Conservation (phyloP, 805 yeast genomes). For the Candida lessepsii region DNA sequence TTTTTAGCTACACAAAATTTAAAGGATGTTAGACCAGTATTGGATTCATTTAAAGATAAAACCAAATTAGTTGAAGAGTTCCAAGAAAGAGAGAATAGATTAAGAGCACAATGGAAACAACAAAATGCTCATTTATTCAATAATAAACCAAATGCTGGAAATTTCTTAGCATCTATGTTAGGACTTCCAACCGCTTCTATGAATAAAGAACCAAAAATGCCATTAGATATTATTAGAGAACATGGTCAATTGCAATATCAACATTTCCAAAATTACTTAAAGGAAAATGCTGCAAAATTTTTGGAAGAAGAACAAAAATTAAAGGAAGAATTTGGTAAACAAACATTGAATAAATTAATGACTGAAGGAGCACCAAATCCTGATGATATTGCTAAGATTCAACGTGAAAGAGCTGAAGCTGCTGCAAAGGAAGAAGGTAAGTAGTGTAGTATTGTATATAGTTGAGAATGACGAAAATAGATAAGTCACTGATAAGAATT, state of each 20-base stretch:
- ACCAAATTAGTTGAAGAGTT: constrained; percentile 74
- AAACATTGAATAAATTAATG: constrained; percentile 80
- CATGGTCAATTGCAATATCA: constrained; percentile 89
- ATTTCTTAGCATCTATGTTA: constrained; percentile 58
- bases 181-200: constrained; percentile 55
- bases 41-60: constrained; percentile 69
- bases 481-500: no score
- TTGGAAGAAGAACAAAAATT: constrained; percentile 85
- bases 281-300: constrained; percentile 61
- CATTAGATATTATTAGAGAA: constrained; percentile 84
- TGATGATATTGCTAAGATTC: constrained; percentile 54
- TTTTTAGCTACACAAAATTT: constrained; percentile 85
- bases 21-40: constrained; percentile 86
- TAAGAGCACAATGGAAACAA: constrained; percentile 68
- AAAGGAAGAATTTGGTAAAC: constrained; percentile 77
- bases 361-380: constrained; percentile 80
- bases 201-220: constrained; percentile 64
- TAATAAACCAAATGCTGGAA: constrained; percentile 41
- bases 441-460: constrained; percentile 1
- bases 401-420: constrained; percentile 30
- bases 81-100: constrained; percentile 67
- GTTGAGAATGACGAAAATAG: neutral
- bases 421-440: constrained; percentile 3
- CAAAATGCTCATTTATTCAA: constrained; percentile 44
- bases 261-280: constrained; percentile 63